Evolutionary conservation across 2,329 filamentous ascomycete species (phyloP).

Genomic region (Colletotrichum karsti): DNA sequence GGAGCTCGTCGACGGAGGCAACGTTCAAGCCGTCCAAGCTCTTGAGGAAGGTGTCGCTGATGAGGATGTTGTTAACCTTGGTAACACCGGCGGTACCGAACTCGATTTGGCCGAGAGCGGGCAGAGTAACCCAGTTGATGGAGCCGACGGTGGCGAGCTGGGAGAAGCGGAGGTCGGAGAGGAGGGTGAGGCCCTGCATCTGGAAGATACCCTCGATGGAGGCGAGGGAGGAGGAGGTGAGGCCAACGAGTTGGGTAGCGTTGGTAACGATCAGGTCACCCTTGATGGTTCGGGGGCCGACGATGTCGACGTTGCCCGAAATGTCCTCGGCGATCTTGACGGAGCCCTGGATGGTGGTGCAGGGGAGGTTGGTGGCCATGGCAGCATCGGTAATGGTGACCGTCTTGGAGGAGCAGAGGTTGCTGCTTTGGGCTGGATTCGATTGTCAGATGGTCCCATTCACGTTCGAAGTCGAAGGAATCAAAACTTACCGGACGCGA

Average conservation of each 20-base stretch:
- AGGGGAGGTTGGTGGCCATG: conserved; percentile 70
- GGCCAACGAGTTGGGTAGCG: conserved; percentile 62
- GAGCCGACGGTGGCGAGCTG: conserved; percentile 70
- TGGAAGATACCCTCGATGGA: conserved; percentile 76
- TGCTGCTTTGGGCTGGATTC: conserved; percentile 40
- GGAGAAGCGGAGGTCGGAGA: conserved; percentile 74
- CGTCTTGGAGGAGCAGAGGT: conserved; percentile 44
- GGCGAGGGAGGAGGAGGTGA: conserved; percentile 69
- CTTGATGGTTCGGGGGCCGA: conserved; percentile 64
- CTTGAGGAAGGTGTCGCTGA: conserved; percentile 87
- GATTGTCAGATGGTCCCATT: background rate
- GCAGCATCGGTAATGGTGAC: conserved; percentile 70
- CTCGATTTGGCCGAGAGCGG: conserved; percentile 58
- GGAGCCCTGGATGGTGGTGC: conserved; percentile 74
- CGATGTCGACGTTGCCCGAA: conserved; percentile 66
- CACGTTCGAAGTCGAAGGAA: background rate
- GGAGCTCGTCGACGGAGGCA: conserved; percentile 73
- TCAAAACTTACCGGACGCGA: conserved; percentile 53
- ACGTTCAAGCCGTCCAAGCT: conserved; percentile 85
- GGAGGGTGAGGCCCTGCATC: conserved; percentile 72
- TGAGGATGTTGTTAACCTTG: conserved; percentile 73
- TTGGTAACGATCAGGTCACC: conserved; percentile 71
- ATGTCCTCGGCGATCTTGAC: conserved; percentile 69
- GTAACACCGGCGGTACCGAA: conserved; percentile 67
- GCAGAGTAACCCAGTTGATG: conserved; percentile 79